Evolutionary conservation across 768 basidiomycete genomes (phyloP), one percentile per base, ranked within the genome.

Genomic region (Suillus luteus): DNA sequence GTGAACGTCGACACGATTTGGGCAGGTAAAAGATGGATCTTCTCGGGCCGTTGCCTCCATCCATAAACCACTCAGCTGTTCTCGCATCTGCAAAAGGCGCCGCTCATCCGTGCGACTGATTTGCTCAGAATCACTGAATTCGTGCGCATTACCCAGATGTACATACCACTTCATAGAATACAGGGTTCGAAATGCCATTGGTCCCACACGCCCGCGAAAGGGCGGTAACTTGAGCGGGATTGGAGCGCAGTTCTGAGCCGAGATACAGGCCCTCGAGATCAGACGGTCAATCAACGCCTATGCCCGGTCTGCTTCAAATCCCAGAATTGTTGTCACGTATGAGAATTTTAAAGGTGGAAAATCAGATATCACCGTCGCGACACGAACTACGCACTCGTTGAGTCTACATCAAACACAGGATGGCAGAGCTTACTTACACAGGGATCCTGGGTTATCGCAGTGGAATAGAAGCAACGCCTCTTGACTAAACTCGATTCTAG

Each of bases 81-180:
- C 61, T n/a, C 41, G 52, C 49, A 43, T 43, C 40, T n/a, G 10
- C 5, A 33, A 24, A 37, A 57, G 22, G 11, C 22, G 49, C 41
- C 52, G 14, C 35, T 57, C 62, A 35, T 48, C 22, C 12, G 46
- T 4, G 22, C 12, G 46, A 48, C 22, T 48, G 12, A 48, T 48
- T 48, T 48, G n/a, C 46, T 48, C 46, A 48, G 22, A n/a, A 11
- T 48, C 11, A 22, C n/a, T 6, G 22, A 22, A 19, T 22, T 55
- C 61, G 12, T 57, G 54, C 8, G 37, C 60, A 19, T 60, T 24
- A 44, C 22, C 61, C 52, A 24, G 52, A 62, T 8, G 62, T 14
- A 49, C 67, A 58, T 15, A 67, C 67, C 14, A 82, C 70, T 64
- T 81, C 79, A 64, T 81, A 81, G 59, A 76, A 79, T 2, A 78